Base-by-base conservation (phyloP, 345 rosid genomes). In the Lepidium sativum region DNA sequence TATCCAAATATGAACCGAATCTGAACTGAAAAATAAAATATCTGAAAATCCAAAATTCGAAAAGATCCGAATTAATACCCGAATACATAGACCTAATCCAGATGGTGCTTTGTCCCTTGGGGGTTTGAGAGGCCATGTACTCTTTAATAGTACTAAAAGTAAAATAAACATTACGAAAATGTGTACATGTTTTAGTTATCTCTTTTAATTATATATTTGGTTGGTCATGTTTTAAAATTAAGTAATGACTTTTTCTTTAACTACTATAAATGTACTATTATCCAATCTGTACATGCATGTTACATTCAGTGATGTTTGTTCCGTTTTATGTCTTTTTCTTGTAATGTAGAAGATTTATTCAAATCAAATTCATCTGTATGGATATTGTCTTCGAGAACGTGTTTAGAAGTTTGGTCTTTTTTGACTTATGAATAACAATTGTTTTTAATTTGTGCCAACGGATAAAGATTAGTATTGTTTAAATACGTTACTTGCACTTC, bases 81-180 rank as follows among this genome's bases (percentile, higher is more conserved):
- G n/a, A n/a, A n/a, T n/a, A n/a, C n/a, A n/a, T n/a, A n/a, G n/a
- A n/a, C n/a, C n/a, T 41, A 62, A 62, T 54, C 47, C 23, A 37
- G 12, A 57, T 57, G 40, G 41, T 65, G 58, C 53, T 71, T 64
- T 57, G 61, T 45, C 76, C 61, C 66, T 71, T 71, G 71, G 70
- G 48, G 21, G 48, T 17, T 35, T 54, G 54, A 64, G 47, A 57
- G 54, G 75, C 65, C 69, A 25, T 25, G 29, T 25, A 27, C 31
- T 6, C 31, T 27, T 27, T 27, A 27, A 27, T 27, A 1, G 6
- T 4, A 4, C 1, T 25, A 25, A 5, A 6, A 27, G 6, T 0
- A 5, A 27, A 27, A 0, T 27, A 27, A 27, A 27, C 49, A 15
- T 25, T 48, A 52, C 23, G 56, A 53, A 35, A 61, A 70, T 62